phyloP scores from a whole-genome alignment of 2,329 filamentous ascomycete species.

The Diaporthe ampelina region DNA sequence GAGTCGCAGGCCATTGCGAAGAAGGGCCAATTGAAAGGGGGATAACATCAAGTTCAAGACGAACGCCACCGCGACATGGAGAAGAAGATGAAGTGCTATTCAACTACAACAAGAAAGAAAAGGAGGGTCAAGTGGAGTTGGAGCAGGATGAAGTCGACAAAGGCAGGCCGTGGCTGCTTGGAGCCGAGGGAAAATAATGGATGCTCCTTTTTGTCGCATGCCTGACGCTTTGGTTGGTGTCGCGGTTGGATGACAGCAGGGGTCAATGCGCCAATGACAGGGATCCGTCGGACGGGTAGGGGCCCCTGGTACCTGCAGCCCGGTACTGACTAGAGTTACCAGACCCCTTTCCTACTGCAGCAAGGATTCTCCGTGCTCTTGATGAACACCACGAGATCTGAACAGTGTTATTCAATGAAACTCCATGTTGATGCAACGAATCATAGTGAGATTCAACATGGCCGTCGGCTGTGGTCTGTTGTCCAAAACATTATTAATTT shows the following conservation, averaged over 20 bases:
- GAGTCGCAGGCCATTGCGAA: slow-evolving; percentile 70
- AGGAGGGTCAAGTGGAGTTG: neutral
- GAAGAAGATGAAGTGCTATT: neutral
- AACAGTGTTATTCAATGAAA: too few species aligned
- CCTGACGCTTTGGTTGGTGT: neutral
- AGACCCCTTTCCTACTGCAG: too few species aligned
- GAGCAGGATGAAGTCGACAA: slow-evolving; percentile 1
- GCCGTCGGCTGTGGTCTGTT: too few species aligned
- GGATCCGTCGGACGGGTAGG: slow-evolving; percentile 7
- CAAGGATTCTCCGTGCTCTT: too few species aligned
- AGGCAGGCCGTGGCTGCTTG: neutral
- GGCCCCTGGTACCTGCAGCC: slow-evolving; percentile 12
- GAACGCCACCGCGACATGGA: slow-evolving; percentile 38
- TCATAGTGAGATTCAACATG: too few species aligned
- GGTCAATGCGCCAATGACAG: slow-evolving; percentile 14
- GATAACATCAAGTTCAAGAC: slow-evolving; percentile 64
- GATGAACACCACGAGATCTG: too few species aligned
- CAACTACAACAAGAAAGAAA: neutral
- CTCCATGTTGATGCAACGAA: too few species aligned
- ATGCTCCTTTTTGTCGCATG: neutral
- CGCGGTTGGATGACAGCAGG: slow-evolving; percentile 7
- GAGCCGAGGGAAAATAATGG: neutral
- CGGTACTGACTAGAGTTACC: too few species aligned
- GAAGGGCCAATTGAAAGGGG: slow-evolving; percentile 62
- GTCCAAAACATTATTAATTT: too few species aligned